These are phyloP conservation scores for Globisporangium nagaii DNA, from an alignment of 352 stramenopile species.

Conservation along the genomic window DNA sequence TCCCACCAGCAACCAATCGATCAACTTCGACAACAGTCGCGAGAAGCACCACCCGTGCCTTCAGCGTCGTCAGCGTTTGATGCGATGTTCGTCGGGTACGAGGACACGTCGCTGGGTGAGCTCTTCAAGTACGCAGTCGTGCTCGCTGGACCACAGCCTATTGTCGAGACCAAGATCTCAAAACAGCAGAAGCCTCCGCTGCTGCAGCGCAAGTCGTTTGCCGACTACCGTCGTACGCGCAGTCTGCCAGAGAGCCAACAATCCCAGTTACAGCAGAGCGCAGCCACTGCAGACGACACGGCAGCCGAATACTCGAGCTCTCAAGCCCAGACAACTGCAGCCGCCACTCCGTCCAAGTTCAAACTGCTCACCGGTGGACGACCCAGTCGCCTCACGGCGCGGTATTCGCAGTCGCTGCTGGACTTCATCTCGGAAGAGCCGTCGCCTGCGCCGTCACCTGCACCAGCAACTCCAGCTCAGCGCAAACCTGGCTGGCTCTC, in stretches of 20 bases:
- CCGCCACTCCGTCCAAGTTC: conserved; percentile 15
- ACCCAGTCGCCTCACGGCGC: conserved; percentile 20
- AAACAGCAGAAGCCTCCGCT: conserved; percentile 23
- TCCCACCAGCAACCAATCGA: background rate
- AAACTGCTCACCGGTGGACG: conserved; percentile 16
- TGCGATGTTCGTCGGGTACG: conserved; percentile 19
- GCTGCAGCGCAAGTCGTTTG: conserved; percentile 22
- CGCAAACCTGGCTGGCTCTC: conserved; percentile 25
- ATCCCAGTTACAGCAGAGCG: conserved; percentile 8
- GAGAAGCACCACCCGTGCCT: background rate
- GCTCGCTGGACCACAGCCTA: conserved; percentile 35
- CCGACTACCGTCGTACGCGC: conserved; percentile 36
- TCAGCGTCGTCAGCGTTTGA: conserved; percentile 16
- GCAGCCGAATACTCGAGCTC: conserved; percentile 7
- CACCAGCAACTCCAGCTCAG: conserved; percentile 8
- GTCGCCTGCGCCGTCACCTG: conserved; percentile 8
- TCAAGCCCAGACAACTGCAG: background rate
- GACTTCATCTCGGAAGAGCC: conserved; percentile 29
- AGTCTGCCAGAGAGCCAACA: conserved; percentile 34
- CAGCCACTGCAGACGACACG: conserved; percentile 9
- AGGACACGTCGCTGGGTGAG: conserved; percentile 44
- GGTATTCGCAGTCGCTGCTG: conserved; percentile 17
- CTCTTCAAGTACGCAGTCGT: conserved; percentile 75
- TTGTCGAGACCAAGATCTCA: background rate
- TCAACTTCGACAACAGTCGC: background rate